phyloP scores from a whole-genome alignment of 805 yeast species.

The Scheffersomyces spartinae region DNA sequence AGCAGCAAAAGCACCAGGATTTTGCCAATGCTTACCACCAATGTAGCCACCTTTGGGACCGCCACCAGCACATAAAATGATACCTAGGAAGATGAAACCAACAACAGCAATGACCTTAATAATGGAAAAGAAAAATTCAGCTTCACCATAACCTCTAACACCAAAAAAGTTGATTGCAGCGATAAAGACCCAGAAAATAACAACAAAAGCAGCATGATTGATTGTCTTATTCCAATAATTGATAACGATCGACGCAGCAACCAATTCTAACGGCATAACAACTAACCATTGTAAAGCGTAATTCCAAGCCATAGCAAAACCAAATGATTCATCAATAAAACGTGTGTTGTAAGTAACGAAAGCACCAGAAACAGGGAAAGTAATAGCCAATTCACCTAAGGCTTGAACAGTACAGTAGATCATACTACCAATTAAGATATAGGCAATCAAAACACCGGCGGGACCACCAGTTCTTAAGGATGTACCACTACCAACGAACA shows the following conservation, averaged over 20 bases:
- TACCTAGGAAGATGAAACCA: constrained; percentile 47
- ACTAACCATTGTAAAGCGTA: constrained; percentile 27
- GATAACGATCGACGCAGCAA: constrained; percentile 23
- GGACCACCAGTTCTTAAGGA: constrained; percentile 62
- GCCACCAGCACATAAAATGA: constrained; percentile 47
- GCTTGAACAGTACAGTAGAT: constrained; percentile 15
- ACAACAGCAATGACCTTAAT: constrained; percentile 51
- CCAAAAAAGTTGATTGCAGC: constrained; percentile 36
- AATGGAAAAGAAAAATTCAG: constrained; percentile 53
- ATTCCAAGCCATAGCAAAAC: constrained; percentile 19
- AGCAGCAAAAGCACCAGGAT: constrained; percentile 43
- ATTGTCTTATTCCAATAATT: constrained; percentile 18
- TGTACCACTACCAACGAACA: constrained; percentile 63
- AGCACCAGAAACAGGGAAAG: constrained; percentile 15
- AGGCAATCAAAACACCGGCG: constrained; percentile 26
- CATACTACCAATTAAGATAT: constrained; percentile 9
- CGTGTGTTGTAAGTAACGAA: constrained; percentile 12
- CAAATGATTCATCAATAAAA: constrained; percentile 13
- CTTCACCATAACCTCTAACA: constrained; percentile 49
- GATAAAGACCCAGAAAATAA: constrained; percentile 41
- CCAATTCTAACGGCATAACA: constrained; percentile 23
- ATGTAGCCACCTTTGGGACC: constrained; percentile 41
- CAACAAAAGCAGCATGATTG: constrained; percentile 44
- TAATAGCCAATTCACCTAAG: constrained; percentile 12
- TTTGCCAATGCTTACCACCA: constrained; percentile 48